Evolutionary conservation across 305 asterid genomes (phyloP).

Genomic region (Plantago rigida): DNA sequence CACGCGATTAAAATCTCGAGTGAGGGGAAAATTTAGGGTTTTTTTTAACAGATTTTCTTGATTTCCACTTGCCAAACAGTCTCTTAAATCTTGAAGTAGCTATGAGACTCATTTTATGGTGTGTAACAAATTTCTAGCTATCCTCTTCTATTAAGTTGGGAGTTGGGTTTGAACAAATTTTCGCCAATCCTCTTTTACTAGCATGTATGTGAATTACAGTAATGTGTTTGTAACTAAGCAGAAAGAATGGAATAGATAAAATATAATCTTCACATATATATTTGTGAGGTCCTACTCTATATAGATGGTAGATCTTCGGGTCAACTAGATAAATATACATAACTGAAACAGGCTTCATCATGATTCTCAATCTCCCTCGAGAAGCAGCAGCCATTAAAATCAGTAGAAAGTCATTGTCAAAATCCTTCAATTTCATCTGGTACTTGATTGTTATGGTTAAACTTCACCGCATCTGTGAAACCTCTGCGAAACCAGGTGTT

Average conservation of each 20-base stretch:
- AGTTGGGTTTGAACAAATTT: too few relatives aligned
- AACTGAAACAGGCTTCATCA: slow-evolving; percentile 4
- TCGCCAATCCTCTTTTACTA: background rate
- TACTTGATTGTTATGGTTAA: slow-evolving; percentile 3
- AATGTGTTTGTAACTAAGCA: slow-evolving; percentile 9
- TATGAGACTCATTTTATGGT: too few relatives aligned
- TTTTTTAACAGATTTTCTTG: too few relatives aligned
- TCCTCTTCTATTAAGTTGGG: too few relatives aligned
- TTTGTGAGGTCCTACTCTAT: slow-evolving; percentile 22
- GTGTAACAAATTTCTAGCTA: too few relatives aligned
- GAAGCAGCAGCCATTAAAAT: slow-evolving; percentile 4
- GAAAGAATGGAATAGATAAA: slow-evolving; percentile 16
- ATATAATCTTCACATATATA: slow-evolving; percentile 16
- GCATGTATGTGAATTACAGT: slow-evolving; percentile 15
- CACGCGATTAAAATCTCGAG: too few relatives aligned
- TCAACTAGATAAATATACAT: slow-evolving; percentile 29
- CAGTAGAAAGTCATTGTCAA: slow-evolving; percentile 20
- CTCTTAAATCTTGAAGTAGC: too few relatives aligned
- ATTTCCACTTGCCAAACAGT: too few relatives aligned
- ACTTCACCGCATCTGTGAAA: slow-evolving; percentile 16
- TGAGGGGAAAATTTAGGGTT: too few relatives aligned
- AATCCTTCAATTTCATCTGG: slow-evolving; percentile 11
- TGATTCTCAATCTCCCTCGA: slow-evolving; percentile 19
- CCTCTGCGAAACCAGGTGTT: slow-evolving; percentile 8
- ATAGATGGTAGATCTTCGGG: slow-evolving; percentile 20